These are phyloP conservation scores for Colletotrichum sp. DNA, from an alignment of 2,329 filamentous ascomycete genomes.

Conservation along the genomic window DNA sequence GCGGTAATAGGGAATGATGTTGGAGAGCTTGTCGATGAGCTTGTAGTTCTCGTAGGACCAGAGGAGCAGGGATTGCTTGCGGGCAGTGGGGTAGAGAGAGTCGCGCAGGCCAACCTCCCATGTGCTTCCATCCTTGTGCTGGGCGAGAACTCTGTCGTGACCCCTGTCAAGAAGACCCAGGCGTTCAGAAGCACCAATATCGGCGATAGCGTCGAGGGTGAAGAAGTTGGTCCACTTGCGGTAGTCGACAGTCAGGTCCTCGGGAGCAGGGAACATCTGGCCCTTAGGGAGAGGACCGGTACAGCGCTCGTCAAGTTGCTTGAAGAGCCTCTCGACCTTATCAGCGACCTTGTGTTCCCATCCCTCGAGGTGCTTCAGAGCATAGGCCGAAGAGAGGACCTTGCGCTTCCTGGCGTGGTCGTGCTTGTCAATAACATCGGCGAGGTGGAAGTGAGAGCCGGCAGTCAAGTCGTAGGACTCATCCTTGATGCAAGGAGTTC, in stretches of 20 bases:
- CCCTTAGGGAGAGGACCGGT: slow-evolving; percentile 38
- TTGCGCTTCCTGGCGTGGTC: slow-evolving; percentile 58
- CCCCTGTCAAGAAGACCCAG: slow-evolving; percentile 57
- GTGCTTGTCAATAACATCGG: slow-evolving; percentile 54
- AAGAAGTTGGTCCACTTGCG: slow-evolving; percentile 60
- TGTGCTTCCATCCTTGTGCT: slow-evolving; percentile 48
- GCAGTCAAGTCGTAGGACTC: slow-evolving; percentile 47
- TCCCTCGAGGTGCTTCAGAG: slow-evolving; percentile 56
- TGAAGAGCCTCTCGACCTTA: slow-evolving; percentile 49
- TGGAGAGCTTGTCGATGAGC: slow-evolving; percentile 48
- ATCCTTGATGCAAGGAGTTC: slow-evolving; percentile 55
- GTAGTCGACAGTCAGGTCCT: slow-evolving; percentile 53
- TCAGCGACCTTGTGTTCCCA: slow-evolving; percentile 62
- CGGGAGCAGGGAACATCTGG: slow-evolving; percentile 26
- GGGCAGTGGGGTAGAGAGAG: slow-evolving; percentile 53
- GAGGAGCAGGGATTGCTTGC: slow-evolving; percentile 53
- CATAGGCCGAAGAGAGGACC: slow-evolving; percentile 54
- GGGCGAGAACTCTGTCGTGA: slow-evolving; percentile 45
- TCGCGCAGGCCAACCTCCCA: slow-evolving; percentile 53
- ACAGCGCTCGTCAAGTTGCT: slow-evolving; percentile 45
- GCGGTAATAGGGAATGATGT: slow-evolving; percentile 49
- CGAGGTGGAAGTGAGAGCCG: slow-evolving; percentile 55
- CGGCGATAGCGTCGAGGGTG: slow-evolving; percentile 59
- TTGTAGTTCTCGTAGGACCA: slow-evolving; percentile 59
- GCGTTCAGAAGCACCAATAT: slow-evolving; percentile 57